These are phyloP conservation scores for Cercospora canescens DNA, from an alignment of 2,329 filamentous ascomycete genomes.

Conservation along the genomic window DNA sequence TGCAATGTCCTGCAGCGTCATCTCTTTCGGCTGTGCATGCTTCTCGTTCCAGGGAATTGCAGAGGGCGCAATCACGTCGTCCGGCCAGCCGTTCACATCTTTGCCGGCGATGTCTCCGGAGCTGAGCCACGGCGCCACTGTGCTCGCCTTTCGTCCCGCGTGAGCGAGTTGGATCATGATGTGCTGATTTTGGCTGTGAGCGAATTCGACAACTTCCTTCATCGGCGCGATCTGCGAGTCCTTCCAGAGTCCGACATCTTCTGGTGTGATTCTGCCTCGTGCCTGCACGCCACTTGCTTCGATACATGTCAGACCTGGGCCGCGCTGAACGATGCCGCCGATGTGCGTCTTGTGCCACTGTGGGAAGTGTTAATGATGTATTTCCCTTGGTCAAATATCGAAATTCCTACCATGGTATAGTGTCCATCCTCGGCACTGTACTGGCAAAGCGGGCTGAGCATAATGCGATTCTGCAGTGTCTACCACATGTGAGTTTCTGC, in stretches of 20 bases:
- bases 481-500: neutral
- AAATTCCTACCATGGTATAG: constrained; percentile 57
- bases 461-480: constrained; percentile 50
- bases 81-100: constrained; percentile 53
- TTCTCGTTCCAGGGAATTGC: constrained; percentile 63
- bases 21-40: constrained; percentile 63
- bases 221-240: constrained; percentile 78
- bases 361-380: neutral
- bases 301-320: constrained; percentile 70
- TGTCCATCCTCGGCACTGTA: constrained; percentile 70
- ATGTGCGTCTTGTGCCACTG: constrained; percentile 71
- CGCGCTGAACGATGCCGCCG: constrained; percentile 74
- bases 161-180: constrained; percentile 81
- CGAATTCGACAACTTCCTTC: constrained; percentile 71
- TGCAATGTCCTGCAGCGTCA: constrained; percentile 69
- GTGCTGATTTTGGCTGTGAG: constrained; percentile 74
- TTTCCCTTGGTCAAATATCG: neutral
- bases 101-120: constrained; percentile 54
- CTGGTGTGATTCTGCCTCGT: constrained; percentile 79
- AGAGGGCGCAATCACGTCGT: constrained; percentile 58
- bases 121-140: constrained; percentile 64
- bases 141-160: constrained; percentile 67
- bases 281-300: constrained; percentile 76
- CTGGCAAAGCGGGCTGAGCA: constrained; percentile 65
- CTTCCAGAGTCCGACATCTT: constrained; percentile 79